Base-by-base conservation (phyloP, 75 land plant species). In the Picea glauca region DNA sequence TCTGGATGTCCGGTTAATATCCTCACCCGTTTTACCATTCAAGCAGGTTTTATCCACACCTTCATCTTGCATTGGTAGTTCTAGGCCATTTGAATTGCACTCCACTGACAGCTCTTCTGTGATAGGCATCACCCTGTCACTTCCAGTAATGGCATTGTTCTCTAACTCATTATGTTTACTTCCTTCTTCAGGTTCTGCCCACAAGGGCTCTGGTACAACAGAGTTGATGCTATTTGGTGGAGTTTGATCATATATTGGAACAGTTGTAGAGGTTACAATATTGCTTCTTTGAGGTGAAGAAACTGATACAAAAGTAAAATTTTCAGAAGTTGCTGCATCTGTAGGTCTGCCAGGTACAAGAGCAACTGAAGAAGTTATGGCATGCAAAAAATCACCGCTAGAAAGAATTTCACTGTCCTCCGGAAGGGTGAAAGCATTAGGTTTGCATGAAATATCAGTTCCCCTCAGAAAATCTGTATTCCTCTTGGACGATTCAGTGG, bases 181-280 rank as follows among this genome's bases (percentile, higher is more conserved):
- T 43, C 56, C 74, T 70, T 70, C 26, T 70, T 70, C 74, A 70
- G 56, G 40, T 70, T 70, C 74, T 70, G 74, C 9, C 56, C 50
- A 70, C 21, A 70, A 9, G 74, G 4, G 43, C 43, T 70, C 50
- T 40, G 26, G 74, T 46, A 70, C 40, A 70, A 46, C 76, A n/a
- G 18, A 32, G 3, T 66, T 54, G 17, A 50, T 15, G 54, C 80
- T 78, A 54, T 65, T 78, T 46, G 57, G n/a, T 21, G 76, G 76
- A 78, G 57, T 78, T 64, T 78, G 75, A 78, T 78, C 80, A 50
- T 78, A 78, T 21, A 78, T 66, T 4, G 80, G 80, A 70, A 68
- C 46, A 33, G 80, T 43, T 14, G 68, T 20, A 43, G 30, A 38
- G n/a, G 57, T 43, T 54, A 70, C 11, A 21, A 40, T 23, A 70